Percentiles rank a stretch among this genome's conserved stretches.
phyloP scores from a whole-genome alignment of 495 filamentous ascomycete species.

The Neurospora discreta region DNA sequence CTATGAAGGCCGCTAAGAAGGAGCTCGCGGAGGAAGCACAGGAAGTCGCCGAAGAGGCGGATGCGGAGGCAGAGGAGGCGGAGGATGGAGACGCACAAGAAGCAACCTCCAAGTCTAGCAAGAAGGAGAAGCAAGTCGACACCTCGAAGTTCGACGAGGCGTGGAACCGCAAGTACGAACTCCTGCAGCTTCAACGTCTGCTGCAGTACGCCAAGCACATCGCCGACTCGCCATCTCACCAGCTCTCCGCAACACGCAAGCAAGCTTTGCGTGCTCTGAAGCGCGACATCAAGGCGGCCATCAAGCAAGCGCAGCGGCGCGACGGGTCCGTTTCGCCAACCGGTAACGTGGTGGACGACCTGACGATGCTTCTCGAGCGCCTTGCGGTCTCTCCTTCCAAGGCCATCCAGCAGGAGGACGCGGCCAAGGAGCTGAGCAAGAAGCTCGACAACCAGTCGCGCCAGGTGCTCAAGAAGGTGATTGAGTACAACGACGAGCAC shows the following conservation, averaged over 20 bases:
- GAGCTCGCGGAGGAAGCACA: conserved; percentile 16
- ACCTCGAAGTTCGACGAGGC: conserved; percentile 10
- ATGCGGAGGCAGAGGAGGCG: conserved; percentile 7
- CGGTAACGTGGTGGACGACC: conserved; percentile 14
- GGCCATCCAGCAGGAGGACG: not conserved
- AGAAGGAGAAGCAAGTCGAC: conserved; percentile 12
- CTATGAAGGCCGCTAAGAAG: not conserved
- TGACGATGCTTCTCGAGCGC: conserved; percentile 14
- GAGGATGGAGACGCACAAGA: conserved; percentile 16
- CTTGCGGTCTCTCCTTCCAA: conserved; percentile 5
- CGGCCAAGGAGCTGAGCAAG: not conserved
- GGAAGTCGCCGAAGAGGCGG: conserved; percentile 13
- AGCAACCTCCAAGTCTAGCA: conserved; percentile 1
- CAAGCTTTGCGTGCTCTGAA: conserved; percentile 23
- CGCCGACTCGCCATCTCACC: conserved; percentile 3
- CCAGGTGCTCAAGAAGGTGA: conserved; percentile 13
- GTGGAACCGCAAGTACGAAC: not conserved
- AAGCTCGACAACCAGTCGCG: not conserved
- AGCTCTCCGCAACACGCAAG: conserved; percentile 24
- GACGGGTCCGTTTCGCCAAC: conserved; percentile 3
- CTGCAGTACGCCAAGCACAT: conserved; percentile 17
- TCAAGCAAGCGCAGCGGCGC: conserved; percentile 12
- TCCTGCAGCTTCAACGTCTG: conserved; percentile 1
- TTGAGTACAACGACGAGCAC: conserved; percentile 44
- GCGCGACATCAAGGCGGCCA: conserved; percentile 15